Evolutionary conservation across 805 yeast genomes (phyloP).

Genomic region (Wickerhamomyces ciferrii): DNA sequence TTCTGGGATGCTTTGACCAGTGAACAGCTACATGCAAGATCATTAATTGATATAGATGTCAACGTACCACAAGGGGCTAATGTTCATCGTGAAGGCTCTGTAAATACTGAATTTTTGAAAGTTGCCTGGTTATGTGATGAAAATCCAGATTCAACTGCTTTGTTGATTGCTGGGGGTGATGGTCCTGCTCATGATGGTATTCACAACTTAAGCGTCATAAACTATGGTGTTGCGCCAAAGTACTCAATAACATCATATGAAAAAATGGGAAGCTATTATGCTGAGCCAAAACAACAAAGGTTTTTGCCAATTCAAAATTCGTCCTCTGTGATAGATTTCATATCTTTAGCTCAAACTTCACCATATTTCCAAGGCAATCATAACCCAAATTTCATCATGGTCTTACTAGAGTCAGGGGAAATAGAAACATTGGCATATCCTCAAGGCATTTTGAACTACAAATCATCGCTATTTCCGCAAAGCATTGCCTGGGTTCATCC

Average conservation of each 20-base stretch:
- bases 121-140: constrained; percentile 75
- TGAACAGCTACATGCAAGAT: constrained; percentile 66
- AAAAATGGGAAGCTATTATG: constrained; percentile 74
- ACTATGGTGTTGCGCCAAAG: constrained; percentile 76
- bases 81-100: constrained; percentile 11
- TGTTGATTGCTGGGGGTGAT: constrained; percentile 69
- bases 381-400: constrained; percentile 61
- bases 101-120: constrained; percentile 37
- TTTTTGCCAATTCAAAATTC: constrained; percentile 48
- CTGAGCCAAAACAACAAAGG: constrained; percentile 49
- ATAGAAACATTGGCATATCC: constrained; percentile 58
- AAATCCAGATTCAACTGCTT: constrained; percentile 76
- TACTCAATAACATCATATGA: constrained; percentile 80
- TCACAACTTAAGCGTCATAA: constrained; percentile 49
- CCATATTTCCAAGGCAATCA: constrained; percentile 82
- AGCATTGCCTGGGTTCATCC: constrained; percentile 78
- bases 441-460: constrained; percentile 43
- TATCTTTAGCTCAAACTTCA: constrained; percentile 52
- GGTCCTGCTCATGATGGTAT: constrained; percentile 33
- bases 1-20: constrained; percentile 93
- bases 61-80: constrained; percentile 38
- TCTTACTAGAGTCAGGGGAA: constrained; percentile 59
- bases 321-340: constrained; percentile 38
- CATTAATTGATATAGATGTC: constrained; percentile 58
- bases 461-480: constrained; percentile 70